Evolutionary conservation across 2,329 filamentous ascomycete species (phyloP), one percentile per base, ranked within the genome.

Genomic region (Aspergillus neotritici): DNA sequence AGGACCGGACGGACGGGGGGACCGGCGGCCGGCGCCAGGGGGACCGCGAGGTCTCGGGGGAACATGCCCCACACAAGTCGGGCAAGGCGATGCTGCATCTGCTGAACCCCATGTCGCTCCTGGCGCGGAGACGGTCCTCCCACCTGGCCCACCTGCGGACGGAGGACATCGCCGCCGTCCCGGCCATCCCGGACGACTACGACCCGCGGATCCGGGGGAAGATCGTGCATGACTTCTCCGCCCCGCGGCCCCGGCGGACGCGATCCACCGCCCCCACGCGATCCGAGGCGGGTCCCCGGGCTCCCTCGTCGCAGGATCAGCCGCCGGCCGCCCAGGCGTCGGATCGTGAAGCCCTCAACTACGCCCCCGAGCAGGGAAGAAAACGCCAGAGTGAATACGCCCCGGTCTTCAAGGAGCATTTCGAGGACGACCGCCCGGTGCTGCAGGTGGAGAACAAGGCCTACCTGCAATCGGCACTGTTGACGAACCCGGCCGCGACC

Each of bases 151-250:
- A 70, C 28, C 54, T 64, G 21, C 70, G 72, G 17, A 62, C 70
- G 10, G 76, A 79, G 28, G 75, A 79, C 34, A 69, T 75, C 28
- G 72, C 69, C 14, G 69, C 72, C 21, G 65, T 76, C 13, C 68
- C 72, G 40, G 71, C 75, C 2, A 70, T 78, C 41, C 77, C 78
- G 2, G 78, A 79, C 45, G 76, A 81, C 53, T 82, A 80, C 54
- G 79, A 82, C 52, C 79, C 79, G 10, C 71, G 79, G 41, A 83
- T 83, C 46, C 73, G 77, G 40, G 80, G 80, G 13, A 80, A 76
- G 37, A 74, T 79, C 15, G 72, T 83, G 1, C 80, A 84, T 63
- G 80, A 84, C 54, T 84, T 83, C 58, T 82, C 78, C 37, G 77
- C 75, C 4, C 80, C 80, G 5, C 69, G 78, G 40, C 65, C 71